These are phyloP conservation scores for Pyronema omphalodes DNA, from an alignment of 495 filamentous ascomycete genomes.

Conservation along the genomic window DNA sequence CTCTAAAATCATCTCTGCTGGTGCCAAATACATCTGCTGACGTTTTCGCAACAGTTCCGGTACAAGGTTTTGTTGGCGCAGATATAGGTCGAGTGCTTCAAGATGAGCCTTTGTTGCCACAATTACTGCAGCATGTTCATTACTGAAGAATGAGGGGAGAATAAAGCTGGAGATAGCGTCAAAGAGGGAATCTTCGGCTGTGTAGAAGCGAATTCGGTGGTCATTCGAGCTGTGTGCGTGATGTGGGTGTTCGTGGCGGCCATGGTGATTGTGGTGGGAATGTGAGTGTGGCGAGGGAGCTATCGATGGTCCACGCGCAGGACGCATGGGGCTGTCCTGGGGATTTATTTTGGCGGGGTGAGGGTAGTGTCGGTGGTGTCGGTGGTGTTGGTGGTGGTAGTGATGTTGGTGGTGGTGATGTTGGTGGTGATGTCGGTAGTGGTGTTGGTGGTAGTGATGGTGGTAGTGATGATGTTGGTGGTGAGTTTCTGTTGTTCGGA, in stretches of 20 bases:
- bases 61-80: constrained; percentile 22
- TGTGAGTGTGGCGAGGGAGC: not conserved
- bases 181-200: constrained; percentile 20
- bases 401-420: not conserved
- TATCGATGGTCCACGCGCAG: not conserved
- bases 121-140: constrained; percentile 22
- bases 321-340: not conserved
- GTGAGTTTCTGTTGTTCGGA: not conserved
- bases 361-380: not conserved
- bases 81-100: constrained; percentile 21
- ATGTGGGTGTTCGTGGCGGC: not conserved
- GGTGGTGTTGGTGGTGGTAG: not conserved
- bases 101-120: constrained; percentile 21
- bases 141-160: constrained; percentile 23
- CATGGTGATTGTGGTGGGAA: not conserved
- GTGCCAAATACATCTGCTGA: constrained; percentile 19
- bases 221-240: not conserved
- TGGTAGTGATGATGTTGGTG: not conserved
- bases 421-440: not conserved
- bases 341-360: not conserved
- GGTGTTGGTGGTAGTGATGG: not conserved
- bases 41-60: constrained; percentile 19
- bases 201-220: constrained; percentile 25
- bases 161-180: constrained; percentile 23
- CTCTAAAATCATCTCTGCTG: constrained; percentile 19